These are phyloP conservation scores for Retiboletus flavoniger DNA, from an alignment of 1,284 basidiomycete species.

Conservation along the genomic window DNA sequence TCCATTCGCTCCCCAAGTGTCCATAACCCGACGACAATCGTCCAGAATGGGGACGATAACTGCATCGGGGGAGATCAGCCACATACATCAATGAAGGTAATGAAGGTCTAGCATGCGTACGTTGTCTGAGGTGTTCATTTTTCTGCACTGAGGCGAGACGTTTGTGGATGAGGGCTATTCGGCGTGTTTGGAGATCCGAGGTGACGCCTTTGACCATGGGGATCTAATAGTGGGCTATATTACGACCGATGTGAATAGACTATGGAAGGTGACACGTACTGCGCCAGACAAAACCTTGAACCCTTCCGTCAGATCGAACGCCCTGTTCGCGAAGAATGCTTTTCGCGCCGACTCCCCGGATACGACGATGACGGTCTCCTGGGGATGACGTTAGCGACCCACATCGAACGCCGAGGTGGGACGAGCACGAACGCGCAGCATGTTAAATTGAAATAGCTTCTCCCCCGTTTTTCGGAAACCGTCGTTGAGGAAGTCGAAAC, in stretches of 20 bases:
- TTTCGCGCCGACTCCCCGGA: constrained; percentile 69
- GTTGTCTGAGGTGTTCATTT: constrained; percentile 53
- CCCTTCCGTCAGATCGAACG: constrained; percentile 70
- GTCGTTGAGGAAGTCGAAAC: constrained; percentile 69
- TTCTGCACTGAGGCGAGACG: constrained; percentile 61
- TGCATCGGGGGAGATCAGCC: constrained; percentile 30
- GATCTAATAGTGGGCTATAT: constrained; percentile 43
- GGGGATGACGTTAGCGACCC: constrained; percentile 21
- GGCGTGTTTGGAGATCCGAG: constrained; percentile 58
- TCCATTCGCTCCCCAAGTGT: constrained; percentile 59
- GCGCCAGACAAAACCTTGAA: constrained; percentile 74
- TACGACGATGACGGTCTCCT: constrained; percentile 69
- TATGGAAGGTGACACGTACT: constrained; percentile 41
- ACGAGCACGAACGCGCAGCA: constrained; percentile 45
- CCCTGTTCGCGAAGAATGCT: constrained; percentile 64
- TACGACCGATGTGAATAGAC: constrained; percentile 5
- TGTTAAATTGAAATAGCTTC: constrained; percentile 62
- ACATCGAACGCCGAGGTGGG: constrained; percentile 12
- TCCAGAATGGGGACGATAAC: constrained; percentile 63
- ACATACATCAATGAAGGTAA: constrained; percentile 4
- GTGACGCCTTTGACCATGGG: constrained; percentile 73
- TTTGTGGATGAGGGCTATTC: constrained; percentile 65
- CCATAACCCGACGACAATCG: constrained; percentile 58
- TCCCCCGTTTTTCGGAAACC: constrained; percentile 65
- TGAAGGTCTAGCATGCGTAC: constrained; percentile 42